Evolutionary conservation across 2,329 filamentous ascomycete species (phyloP), one percentile per base, ranked within the genome.

Genomic region (Penicillium sp.): DNA sequence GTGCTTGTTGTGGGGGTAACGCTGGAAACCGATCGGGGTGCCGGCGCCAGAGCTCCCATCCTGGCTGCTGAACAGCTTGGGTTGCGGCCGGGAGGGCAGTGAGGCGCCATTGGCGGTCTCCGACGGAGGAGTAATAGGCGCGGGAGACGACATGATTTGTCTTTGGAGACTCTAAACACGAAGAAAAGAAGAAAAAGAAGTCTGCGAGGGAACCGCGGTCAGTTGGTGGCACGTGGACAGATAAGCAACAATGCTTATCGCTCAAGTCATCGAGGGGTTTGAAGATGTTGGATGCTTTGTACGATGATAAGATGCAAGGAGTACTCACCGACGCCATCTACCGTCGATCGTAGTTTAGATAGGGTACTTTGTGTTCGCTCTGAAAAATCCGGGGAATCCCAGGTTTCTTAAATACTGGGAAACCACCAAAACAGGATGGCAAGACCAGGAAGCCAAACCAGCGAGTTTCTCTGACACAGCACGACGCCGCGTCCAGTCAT

Each of bases 1-100:
- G 56, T 82, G 74, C 70, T 84, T 85, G 70, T 85, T 82, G 60
- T 77, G 74, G 50, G 67, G 72, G 28, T 62, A 70, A 45, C 72
- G 63, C 57, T 75, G 72, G 58, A 75, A 75, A 18, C 72, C 72
- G 54, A 74, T 71, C 36, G 72, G 72, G 28, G 73, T 75, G 10
- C 71, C 70, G 21, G 68, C 28, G 51, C 72, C 73, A 15, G 73
- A 74, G 41, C 64, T 63, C 34, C 65, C 65, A 46, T 73, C 71
- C 13, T 65, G 62, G 47, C 67, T 68, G 15, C 60, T 63, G 47
- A 65, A 65, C 13, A 69, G 61, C 60, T 71, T 71, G 33, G 69
- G 66, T 16, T 57, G 61, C 12, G 68, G 63, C 7, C 64, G 64
- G 24, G 58, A 42, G 36, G 68, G 68, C 39, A 71, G 55, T 23